Conservation (phyloP, 257 asterid species). For the Anisodus acutangulus region DNA sequence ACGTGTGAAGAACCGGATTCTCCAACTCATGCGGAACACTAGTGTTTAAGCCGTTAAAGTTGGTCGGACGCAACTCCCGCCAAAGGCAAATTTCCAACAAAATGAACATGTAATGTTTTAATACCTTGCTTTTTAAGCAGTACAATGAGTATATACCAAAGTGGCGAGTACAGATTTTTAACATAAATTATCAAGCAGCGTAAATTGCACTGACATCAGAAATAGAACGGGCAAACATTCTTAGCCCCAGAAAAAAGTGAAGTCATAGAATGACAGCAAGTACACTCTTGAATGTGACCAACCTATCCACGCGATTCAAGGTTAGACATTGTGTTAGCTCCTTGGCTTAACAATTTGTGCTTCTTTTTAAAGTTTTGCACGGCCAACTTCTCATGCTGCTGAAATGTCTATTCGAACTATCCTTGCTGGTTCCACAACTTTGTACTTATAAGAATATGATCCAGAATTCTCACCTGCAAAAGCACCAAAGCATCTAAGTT, state of each 20-base stretch:
- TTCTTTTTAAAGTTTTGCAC: not conserved
- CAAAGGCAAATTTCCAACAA: no score
- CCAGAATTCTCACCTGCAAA: slow-evolving; percentile 19
- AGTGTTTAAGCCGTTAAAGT: no score
- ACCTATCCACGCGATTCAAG: not conserved
- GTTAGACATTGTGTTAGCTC: slow-evolving; percentile 15
- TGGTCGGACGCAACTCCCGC: no score
- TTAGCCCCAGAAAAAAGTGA: not conserved
- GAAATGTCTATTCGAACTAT: slow-evolving; percentile 5
- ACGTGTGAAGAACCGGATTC: no score
- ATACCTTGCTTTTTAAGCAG: not conserved
- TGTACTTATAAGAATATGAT: slow-evolving; percentile 8
- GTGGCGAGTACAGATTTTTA: not conserved
- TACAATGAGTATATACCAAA: not conserved
- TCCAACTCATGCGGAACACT: no score
- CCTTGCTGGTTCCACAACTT: not conserved
- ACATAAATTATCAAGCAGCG: not conserved
- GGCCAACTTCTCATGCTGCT: slow-evolving; percentile 23
- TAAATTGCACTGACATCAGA: not conserved
- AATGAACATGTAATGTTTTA: not conserved
- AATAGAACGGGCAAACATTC: not conserved
- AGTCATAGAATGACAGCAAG: slow-evolving; percentile 10
- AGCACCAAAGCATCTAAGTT: slow-evolving; percentile 18
- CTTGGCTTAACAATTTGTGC: not conserved
- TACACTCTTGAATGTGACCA: not conserved